phyloP scores from a whole-genome alignment of 2,329 filamentous ascomycete genomes.

The Colletotrichum sp. region DNA sequence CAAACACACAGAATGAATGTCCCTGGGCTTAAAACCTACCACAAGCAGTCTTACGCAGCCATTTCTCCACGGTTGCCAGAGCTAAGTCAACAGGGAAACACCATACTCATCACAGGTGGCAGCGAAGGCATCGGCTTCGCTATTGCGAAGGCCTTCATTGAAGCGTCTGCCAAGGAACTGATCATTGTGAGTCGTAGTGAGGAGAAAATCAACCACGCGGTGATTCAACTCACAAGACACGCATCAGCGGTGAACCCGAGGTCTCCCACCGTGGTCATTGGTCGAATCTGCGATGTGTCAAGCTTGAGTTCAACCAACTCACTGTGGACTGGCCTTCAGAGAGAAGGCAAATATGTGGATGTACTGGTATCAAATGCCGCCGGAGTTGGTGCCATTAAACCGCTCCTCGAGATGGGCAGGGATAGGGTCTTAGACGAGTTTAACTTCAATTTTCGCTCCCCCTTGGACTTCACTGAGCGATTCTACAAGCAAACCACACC shows the following conservation, averaged over 20 bases:
- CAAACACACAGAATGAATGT: neutral
- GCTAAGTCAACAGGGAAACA: constrained; percentile 41
- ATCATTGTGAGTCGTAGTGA: neutral
- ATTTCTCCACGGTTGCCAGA: neutral
- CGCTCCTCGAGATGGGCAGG: neutral
- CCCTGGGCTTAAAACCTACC: neutral
- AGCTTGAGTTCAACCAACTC: neutral
- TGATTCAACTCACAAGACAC: neutral
- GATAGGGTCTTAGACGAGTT: neutral
- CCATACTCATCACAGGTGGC: constrained; percentile 70
- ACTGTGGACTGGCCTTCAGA: neutral
- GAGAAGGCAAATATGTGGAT: neutral
- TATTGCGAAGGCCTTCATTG: constrained; percentile 63
- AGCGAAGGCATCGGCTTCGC: constrained; percentile 69
- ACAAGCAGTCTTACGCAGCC: neutral
- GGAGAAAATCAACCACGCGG: neutral
- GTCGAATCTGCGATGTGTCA: neutral
- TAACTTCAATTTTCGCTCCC: neutral
- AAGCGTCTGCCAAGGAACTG: constrained; percentile 29
- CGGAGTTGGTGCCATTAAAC: neutral
- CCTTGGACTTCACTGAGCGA: neutral
- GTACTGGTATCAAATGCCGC: neutral
- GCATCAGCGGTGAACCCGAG: neutral
- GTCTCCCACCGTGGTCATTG: neutral
- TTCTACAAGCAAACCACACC: neutral